Conservation (phyloP, 2,329 filamentous ascomycete species). For the Pseudodiploospora longispora region DNA sequence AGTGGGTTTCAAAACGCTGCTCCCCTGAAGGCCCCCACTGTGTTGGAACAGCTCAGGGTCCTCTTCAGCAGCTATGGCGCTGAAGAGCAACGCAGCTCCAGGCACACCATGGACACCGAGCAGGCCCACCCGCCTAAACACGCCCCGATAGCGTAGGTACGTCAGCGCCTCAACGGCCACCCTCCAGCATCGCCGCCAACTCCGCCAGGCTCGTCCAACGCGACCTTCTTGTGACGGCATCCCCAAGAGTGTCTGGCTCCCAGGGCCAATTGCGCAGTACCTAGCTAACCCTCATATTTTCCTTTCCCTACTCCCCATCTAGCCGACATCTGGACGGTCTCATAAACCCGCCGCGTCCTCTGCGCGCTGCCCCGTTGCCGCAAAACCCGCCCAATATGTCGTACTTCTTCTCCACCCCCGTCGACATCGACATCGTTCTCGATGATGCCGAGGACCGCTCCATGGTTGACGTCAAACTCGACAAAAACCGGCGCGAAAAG, state of each 20-base stretch:
- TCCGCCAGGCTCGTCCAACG: not conserved
- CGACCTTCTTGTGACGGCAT: too few species aligned
- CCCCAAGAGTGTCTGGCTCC: not conserved
- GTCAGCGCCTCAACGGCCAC: conserved; percentile 20
- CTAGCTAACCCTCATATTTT: not conserved
- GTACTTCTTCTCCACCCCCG: conserved; percentile 95
- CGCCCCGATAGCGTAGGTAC: conserved; percentile 16
- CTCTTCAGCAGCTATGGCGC: too few species aligned
- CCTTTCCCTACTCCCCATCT: conserved; percentile 1
- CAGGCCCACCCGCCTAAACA: not conserved
- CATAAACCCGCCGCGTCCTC: not conserved
- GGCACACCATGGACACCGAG: not conserved
- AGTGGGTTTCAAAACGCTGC: too few species aligned
- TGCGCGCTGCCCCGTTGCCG: not conserved
- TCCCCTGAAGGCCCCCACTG: too few species aligned
- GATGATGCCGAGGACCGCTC: conserved; percentile 89
- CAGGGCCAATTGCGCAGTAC: conserved; percentile 2
- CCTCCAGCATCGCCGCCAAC: not conserved
- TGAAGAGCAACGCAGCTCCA: too few species aligned
- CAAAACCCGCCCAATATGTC: conserved; percentile 55
- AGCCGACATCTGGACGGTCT: not conserved
- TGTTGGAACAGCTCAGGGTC: too few species aligned
- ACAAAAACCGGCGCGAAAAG: conserved; percentile 96
- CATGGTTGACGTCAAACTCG: conserved; percentile 95
- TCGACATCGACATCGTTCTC: conserved; percentile 98